Base-by-base conservation (phyloP, 805 yeast genomes). In the Saturnispora diversa region DNA sequence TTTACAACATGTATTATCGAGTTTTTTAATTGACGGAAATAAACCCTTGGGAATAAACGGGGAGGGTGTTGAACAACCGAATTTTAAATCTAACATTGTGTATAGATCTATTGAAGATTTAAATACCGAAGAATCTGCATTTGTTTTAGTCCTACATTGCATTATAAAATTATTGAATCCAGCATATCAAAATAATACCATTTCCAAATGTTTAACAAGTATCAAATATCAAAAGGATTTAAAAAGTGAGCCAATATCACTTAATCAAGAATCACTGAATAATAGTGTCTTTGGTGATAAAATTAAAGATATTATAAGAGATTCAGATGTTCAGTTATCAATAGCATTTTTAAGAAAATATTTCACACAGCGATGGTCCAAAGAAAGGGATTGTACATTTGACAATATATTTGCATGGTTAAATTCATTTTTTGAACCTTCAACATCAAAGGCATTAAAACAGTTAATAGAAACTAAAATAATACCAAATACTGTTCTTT, bases 401-500 rank as follows among this genome's bases (percentile, higher is more conserved):
- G 44, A 44, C 17, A 40, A 49, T 23, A 42, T 56, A 7, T 28
- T 56, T 3, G 33, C 37, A 12, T 59, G 62, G 60, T 37, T 58
- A 5, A 43, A 55, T 15, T 57, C 62, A n/a, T 23, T 59, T 6
- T 46, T 59, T 28, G 52, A 54, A 23, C 46, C 55, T 2, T 33
- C 51, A 2, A 25, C 52, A 5, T 28, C 45, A 5, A 37, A 39
- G 6, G 42, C 60, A 9, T 35, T 58, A 2, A 33, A 42, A 10
- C 28, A 40, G 7, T 26, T 59, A 13, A 43, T 48, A 11, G 30
- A 44, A 16, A 44, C 50, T 1, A 39, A 40, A 20, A 35, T 41
- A 15, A 48, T 56, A 10, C 62, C 60, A 7, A 48, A 42, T 5
- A 47, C 51, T 2, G 45, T 59, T n/a, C n/a, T 56, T 6, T 59